Base-by-base conservation (phyloP, 192 early-diverging fungal species). In the Rhizoclosmatium sp. region DNA sequence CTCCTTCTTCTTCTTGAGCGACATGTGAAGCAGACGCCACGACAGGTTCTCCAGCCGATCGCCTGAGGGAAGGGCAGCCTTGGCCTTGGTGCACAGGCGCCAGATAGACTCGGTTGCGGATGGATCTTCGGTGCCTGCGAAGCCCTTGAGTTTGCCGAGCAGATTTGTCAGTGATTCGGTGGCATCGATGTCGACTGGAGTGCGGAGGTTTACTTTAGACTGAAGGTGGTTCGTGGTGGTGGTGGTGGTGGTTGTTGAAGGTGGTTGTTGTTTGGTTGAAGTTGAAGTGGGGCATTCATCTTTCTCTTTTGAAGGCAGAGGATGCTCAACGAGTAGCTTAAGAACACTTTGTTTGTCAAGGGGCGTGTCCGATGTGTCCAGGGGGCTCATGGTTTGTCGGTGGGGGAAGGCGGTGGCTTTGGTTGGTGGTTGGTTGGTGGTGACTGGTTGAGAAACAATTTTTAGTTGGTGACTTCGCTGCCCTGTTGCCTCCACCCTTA, bases 11-110 rank as follows among this genome's bases (percentile, higher is more conserved):
- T 85, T 83, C 59, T 84, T 78, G 47, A 92, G 76, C 12, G 82
- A 86, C 87, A 92, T 89, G 23, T 91, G 90, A 92, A 95, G 93
- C 82, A 94, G 88, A 40, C 95, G 82, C 95, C 95, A 96, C 5
- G 92, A 89, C 71, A 94, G 71, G 80, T 95, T 96, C 80, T 96
- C 95, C 5, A 95, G 84, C 42, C 95, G 82, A 42, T 86, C 86
- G 12, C 94, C 95, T 47, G 94, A 88, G 14, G 93, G 92, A 44
- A 96, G 76, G 4, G 89, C 89, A 49, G 92, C 89, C 81, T 94
- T 94, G 46, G 93, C 93, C 82, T 94, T 94, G 7, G 92, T 91
- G 65, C 88, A 94, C 70, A 96, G 82, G 47, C 87, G 84, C 95
- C 95, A 96, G 4, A 92, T 80, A 62, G 93, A 65, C 86, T 88